These are phyloP conservation scores for Aureobasidium pullulans DNA, from an alignment of 2,329 filamentous ascomycete genomes.

Conservation along the genomic window DNA sequence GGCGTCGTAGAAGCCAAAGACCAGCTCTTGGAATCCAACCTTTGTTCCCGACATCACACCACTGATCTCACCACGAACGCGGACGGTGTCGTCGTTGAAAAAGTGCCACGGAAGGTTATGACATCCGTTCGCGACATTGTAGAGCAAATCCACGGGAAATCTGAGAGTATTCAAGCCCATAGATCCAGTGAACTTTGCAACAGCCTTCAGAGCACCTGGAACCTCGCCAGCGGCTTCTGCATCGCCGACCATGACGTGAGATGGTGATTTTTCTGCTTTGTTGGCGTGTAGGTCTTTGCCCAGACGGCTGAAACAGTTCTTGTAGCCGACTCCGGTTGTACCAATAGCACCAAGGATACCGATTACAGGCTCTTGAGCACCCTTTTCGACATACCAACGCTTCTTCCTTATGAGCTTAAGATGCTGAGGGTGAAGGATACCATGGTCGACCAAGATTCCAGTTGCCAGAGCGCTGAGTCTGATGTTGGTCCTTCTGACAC, in stretches of 20 bases:
- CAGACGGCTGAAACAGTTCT: neutral
- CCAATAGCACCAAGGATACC: neutral
- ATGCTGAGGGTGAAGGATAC: neutral
- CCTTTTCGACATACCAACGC: slow-evolving; percentile 12
- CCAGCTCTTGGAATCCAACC: slow-evolving; percentile 8
- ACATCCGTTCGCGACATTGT: slow-evolving; percentile 55
- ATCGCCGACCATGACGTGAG: neutral
- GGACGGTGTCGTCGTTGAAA: slow-evolving; percentile 58
- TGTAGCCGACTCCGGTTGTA: slow-evolving; percentile 3
- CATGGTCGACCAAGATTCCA: neutral
- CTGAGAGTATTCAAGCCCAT: neutral
- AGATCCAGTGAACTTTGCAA: neutral
- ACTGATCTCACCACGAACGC: slow-evolving; percentile 54
- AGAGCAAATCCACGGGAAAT: neutral
- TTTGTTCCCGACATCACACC: slow-evolving; percentile 53
- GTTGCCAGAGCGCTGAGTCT: slow-evolving; percentile 63
- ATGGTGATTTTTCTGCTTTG: neutral
- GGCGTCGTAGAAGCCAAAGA: slow-evolving; percentile 37
- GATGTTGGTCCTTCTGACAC: slow-evolving; percentile 56
- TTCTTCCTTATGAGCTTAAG: slow-evolving; percentile 1
- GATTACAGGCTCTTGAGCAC: slow-evolving; percentile 7
- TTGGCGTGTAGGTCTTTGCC: neutral
- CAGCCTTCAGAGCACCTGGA: neutral
- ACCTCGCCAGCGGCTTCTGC: neutral
- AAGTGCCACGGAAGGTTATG: slow-evolving; percentile 63